Conservation (phyloP, 1,284 basidiomycete species). For the Ceratobasidium sp. region DNA sequence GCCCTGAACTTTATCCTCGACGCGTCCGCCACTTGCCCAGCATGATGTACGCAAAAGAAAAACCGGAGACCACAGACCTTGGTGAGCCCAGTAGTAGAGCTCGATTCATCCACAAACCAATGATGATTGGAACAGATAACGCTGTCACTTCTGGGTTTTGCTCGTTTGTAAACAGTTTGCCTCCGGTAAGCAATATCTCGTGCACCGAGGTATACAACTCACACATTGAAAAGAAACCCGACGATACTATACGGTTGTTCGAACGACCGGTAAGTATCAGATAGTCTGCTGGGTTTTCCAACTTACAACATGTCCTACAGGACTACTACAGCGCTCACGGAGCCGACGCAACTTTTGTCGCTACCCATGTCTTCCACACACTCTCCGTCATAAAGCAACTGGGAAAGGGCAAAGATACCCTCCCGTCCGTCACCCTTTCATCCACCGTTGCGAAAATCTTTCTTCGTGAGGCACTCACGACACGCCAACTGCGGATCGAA, state of each 20-base stretch:
- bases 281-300: neutral
- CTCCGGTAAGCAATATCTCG: conserved; percentile 46
- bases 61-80: conserved; percentile 63
- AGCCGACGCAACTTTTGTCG: conserved; percentile 87
- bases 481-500: conserved; percentile 92
- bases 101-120: conserved; percentile 27
- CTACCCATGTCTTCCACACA: conserved; percentile 85
- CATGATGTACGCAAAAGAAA: conserved; percentile 77
- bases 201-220: neutral
- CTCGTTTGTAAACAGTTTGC: conserved; percentile 57
- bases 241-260: conserved; percentile 82
- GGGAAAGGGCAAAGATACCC: conserved; percentile 61
- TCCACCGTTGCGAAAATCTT: conserved; percentile 85
- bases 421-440: conserved; percentile 85
- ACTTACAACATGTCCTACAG: conserved; percentile 52
- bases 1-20: conserved; percentile 39
- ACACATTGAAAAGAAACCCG: conserved; percentile 53
- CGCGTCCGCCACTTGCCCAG: conserved; percentile 25
- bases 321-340: conserved; percentile 93
- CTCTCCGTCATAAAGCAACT: conserved; percentile 87
- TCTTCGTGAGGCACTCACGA: conserved; percentile 89
- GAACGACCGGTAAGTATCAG: conserved; percentile 63
- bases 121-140: conserved; percentile 52
- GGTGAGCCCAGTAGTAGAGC: conserved; percentile 52
- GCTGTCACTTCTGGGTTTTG: conserved; percentile 57